These are phyloP conservation scores for Fusarium penzigii DNA, from an alignment of 2,329 filamentous ascomycete species.

Conservation along the genomic window DNA sequence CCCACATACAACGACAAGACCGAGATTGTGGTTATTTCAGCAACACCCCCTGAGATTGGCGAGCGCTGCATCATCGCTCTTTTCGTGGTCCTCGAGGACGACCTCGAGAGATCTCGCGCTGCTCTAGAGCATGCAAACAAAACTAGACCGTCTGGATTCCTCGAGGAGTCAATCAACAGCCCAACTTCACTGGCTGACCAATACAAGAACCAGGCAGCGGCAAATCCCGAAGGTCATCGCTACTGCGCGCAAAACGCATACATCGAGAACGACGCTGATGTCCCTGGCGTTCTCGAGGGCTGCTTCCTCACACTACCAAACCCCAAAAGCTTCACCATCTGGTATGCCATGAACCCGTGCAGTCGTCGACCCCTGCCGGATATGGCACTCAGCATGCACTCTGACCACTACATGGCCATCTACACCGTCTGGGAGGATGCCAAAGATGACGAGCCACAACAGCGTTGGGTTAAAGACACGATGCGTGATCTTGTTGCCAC, in stretches of 20 bases:
- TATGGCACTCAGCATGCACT: slow-evolving; percentile 57
- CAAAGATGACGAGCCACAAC: slow-evolving; percentile 45
- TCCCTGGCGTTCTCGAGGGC: slow-evolving; percentile 43
- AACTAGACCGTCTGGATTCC: slow-evolving; percentile 37
- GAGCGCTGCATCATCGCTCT: no score
- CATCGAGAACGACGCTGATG: slow-evolving; percentile 47
- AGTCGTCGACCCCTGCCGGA: slow-evolving; percentile 40
- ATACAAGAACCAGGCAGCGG: slow-evolving; percentile 44
- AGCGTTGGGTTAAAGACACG: slow-evolving; percentile 44
- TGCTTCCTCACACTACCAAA: slow-evolving; percentile 50
- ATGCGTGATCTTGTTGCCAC: slow-evolving; percentile 39
- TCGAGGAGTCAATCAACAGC: slow-evolving; percentile 40
- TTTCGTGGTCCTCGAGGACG: slow-evolving; percentile 19
- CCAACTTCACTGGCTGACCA: slow-evolving; percentile 42
- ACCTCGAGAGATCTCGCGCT: slow-evolving; percentile 34
- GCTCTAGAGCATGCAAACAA: slow-evolving; percentile 39
- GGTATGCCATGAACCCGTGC: slow-evolving; percentile 52
- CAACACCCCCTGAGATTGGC: no score
- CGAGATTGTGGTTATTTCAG: no score
- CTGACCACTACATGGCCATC: slow-evolving; percentile 57
- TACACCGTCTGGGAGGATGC: slow-evolving; percentile 52
- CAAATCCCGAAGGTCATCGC: slow-evolving; percentile 50
- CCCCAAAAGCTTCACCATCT: slow-evolving; percentile 47
- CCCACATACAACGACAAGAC: no score
- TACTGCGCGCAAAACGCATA: slow-evolving; percentile 55